A percentile compares a stretch with the other conserved stretches of the same genome.
Evolutionary conservation across 2,329 filamentous ascomycete species (phyloP).

Genomic region (Lasiodiplodia citricola): DNA sequence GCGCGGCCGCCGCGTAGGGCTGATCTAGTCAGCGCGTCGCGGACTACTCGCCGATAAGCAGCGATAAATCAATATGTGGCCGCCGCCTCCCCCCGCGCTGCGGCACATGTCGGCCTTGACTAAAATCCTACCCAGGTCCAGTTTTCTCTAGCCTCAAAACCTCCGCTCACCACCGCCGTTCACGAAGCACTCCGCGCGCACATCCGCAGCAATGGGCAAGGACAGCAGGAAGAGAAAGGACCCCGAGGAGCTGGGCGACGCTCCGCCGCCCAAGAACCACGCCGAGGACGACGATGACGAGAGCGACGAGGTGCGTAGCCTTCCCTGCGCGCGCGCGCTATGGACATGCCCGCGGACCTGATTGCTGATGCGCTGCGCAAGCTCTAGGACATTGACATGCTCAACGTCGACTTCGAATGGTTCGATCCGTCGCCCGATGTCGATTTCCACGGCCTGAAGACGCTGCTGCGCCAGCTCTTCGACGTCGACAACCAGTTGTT

Average conservation of each 20-base stretch:
- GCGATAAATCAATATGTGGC: background rate
- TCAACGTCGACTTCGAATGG: conserved; percentile 98
- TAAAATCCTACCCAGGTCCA: background rate
- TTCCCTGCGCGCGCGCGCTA: conserved; percentile 19
- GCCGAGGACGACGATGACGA: conserved; percentile 41
- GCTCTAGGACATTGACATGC: conserved; percentile 80
- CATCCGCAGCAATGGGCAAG: conserved; percentile 40
- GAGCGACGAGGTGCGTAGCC: conserved; percentile 38
- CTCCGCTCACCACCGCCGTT: background rate
- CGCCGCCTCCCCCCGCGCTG: background rate
- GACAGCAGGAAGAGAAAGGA: conserved; percentile 38
- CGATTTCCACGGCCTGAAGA: conserved; percentile 95
- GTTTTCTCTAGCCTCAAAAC: conserved; percentile 19
- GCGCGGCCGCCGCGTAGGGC: conserved; percentile 13
- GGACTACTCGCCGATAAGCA: conserved; percentile 10
- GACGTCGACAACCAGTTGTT: conserved; percentile 86
- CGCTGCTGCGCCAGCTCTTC: conserved; percentile 86
- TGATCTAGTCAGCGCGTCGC: conserved; percentile 4
- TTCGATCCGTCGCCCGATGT: conserved; percentile 90
- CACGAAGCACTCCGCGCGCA: conserved; percentile 11
- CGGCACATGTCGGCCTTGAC: background rate
- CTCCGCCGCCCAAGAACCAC: conserved; percentile 37
- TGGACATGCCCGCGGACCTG: conserved; percentile 19
- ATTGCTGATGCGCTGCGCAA: conserved; percentile 27
- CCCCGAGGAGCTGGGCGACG: conserved; percentile 43